phyloP scores from a whole-genome alignment of 768 basidiomycete genomes.

The Chalciporus pseudorubinellus region DNA sequence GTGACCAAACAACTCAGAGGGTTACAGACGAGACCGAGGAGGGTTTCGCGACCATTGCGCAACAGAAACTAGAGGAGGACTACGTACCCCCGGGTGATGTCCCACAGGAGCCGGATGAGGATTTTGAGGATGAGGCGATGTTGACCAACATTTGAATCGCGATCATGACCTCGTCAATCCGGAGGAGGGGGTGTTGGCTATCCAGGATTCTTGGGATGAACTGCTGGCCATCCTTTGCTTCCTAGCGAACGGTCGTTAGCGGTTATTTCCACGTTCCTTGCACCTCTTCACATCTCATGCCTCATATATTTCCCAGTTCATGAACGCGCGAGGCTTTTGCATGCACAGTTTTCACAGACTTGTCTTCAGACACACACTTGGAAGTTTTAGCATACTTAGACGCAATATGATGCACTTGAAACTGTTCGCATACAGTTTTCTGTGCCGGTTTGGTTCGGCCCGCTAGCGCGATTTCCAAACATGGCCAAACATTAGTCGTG shows the following conservation, averaged over 20 bases:
- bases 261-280: constrained; percentile 30
- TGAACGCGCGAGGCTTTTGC: not conserved
- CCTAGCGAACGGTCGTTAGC: constrained; percentile 30
- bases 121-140: constrained; percentile 16
- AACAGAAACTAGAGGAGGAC: constrained; percentile 30
- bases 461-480: constrained; percentile 22
- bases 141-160: constrained; percentile 3
- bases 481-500: constrained; percentile 16
- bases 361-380: no score
- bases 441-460: no score
- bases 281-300: constrained; percentile 2
- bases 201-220: constrained; percentile 29
- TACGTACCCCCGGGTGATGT: constrained; percentile 10
- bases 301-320: not conserved
- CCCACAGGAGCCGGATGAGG: constrained; percentile 19
- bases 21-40: constrained; percentile 46
- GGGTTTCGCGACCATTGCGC: constrained; percentile 47
- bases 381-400: no score
- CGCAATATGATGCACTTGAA: no score
- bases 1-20: constrained; percentile 20
- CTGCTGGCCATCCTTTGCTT: constrained; percentile 33
- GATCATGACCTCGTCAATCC: not conserved
- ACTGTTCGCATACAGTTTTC: no score
- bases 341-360: not conserved
- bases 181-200: constrained; percentile 4